Base-by-base conservation (phyloP, 192 early-diverging fungal genomes). In the Rhizophlyctis rosea region DNA sequence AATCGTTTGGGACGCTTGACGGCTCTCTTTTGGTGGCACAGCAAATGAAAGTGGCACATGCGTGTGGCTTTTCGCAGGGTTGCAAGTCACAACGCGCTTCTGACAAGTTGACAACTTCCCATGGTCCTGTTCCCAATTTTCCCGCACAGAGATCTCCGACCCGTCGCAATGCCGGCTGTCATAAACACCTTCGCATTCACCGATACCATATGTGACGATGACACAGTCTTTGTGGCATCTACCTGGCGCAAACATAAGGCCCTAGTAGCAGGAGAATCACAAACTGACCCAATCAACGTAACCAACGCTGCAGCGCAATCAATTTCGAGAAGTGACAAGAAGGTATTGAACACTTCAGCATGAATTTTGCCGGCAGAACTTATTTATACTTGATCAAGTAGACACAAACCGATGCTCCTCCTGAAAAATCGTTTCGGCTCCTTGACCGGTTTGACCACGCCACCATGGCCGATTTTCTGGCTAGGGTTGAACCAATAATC, bases 321-420 rank as follows among this genome's bases (percentile, higher is more conserved):
- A 9, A 34, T 54, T 4, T 3, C 24, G 24, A 21, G 24, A 30
- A 25, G 11, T 35, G 29, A 53, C 16, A 62, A 62, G 23, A 23
- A 34, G 13, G 44, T 48, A 34, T 31, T 28, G 28, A 59, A 68
- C 11, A 39, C 44, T n/a, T 14, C 29, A 4, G 27, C 54, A 3
- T 59, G 61, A 36, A 68, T 59, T 13, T 14, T 31, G 18, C 50
- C 59, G 11, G 39, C 48, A 32, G 59, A 61, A 13, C 53, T 68
- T 33, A 21, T 32, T 49, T 14, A 13, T 14, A 56, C 32, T 25
- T 57, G 1, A 21, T 1, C 0, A n/a, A 34, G 18, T 64, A 76
- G 75, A 59, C 56, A 29, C 75, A 76, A 67, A 76, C 75, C 21
- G 67, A 71, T 52, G 54, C 62, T 18, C 51, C 55, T 47, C 62